Evolutionary conservation across 139 green algal species (phyloP).

Genomic region (Coelastrella sp.): DNA sequence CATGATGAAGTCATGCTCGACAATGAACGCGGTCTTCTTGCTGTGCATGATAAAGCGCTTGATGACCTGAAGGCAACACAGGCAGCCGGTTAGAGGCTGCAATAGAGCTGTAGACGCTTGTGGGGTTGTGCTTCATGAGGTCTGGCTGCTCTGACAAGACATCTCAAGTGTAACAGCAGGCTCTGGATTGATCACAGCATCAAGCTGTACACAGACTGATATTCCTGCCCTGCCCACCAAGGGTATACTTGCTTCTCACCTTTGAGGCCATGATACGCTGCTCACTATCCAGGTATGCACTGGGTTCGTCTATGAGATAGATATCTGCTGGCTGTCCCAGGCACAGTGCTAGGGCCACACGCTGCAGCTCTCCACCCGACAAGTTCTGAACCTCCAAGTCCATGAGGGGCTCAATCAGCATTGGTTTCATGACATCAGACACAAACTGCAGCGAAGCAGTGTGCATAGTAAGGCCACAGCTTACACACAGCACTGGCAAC

Average conservation of each 20-base stretch:
- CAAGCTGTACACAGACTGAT: too few species aligned
- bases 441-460: constrained; percentile 69
- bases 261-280: constrained; percentile 98
- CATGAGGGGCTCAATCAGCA: constrained; percentile 93
- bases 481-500: too few species aligned
- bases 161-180: too few species aligned
- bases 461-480: too few species aligned
- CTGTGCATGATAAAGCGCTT: constrained; percentile 99
- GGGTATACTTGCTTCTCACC: constrained; percentile 61
- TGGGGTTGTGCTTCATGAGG: too few species aligned
- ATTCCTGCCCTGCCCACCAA: too few species aligned
- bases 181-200: too few species aligned
- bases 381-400: constrained; percentile 98
- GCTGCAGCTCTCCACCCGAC: constrained; percentile 76
- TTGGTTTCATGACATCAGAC: constrained; percentile 92
- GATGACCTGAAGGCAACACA: constrained; percentile 95
- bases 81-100: too few species aligned
- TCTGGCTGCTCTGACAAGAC: too few species aligned
- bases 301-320: constrained; percentile 99
- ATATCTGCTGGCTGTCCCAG: constrained; percentile 96
- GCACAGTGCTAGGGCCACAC: constrained; percentile 95
- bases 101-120: too few species aligned
- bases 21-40: constrained; percentile 99
- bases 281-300: constrained; percentile 98
- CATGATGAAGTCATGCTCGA: constrained; percentile 99